Evolutionary conservation across 192 early-diverging fungal species (phyloP), one percentile per base, ranked within the genome.

Genomic region (Coemansia sp.): DNA sequence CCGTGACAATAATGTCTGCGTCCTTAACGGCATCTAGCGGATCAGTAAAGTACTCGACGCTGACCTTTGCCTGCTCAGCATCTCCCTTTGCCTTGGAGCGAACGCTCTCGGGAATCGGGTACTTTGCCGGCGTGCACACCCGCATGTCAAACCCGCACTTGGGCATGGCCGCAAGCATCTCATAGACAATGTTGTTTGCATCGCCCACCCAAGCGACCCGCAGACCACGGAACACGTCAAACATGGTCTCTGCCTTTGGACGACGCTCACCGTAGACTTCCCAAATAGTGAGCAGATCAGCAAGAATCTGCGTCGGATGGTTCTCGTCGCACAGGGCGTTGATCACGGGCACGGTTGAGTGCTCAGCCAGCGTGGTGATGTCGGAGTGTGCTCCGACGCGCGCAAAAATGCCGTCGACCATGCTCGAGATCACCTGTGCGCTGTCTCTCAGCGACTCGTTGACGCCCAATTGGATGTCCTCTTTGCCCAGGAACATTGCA

Each of bases 181-280:
- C 92, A 59, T 95, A 90, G 30, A 95, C 66, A 43, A 98, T 90
- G 79, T 98, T 98, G 76, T 99, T 99, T n/a, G 90, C 85, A 59
- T 99, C 97, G 48, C 97, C 97, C 6, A 99, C 88, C 97, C 97
- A 99, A n/a, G 95, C 94, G 12, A 99, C 85, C 10, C 84, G 85
- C 11, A 93, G 71, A 0, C 85, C 84, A 13, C 81, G 83, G 19
- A 79, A 50, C 0, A 83, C 84, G 18, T 87, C 82, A 3, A 65
- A 53, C 8, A 70, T 51, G 15, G 55, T 17, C 18, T 49, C 23
- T 4, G 68, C 70, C 1, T 59, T 41, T 0, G 61, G 56, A 10
- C 46, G 52, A 13, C 69, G 66, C 40, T 57, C 9, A 0, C 72
- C 64, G 42, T 67, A 75, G 10, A 75, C 68, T 61, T 99, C 95